phyloP scores from a whole-genome alignment of 768 basidiomycete genomes.

The Filobasidium floriforme region DNA sequence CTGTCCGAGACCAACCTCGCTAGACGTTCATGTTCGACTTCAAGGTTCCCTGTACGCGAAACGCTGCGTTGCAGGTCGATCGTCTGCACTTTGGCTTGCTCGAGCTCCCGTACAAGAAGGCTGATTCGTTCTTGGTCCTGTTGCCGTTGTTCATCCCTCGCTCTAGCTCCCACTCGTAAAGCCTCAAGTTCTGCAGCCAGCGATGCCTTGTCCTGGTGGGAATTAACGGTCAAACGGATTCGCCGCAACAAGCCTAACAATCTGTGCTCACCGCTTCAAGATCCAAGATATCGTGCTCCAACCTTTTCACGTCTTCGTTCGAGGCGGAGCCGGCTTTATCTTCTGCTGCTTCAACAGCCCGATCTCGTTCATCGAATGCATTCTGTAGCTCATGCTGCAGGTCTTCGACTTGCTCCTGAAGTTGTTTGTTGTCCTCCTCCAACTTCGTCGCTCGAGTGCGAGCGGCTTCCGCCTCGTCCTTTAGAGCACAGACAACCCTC shows the following conservation, averaged over 20 bases:
- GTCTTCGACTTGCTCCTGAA: conserved; percentile 26
- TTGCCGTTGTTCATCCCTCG: conserved; percentile 34
- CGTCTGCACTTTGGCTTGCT: conserved; percentile 29
- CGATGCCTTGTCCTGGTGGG: conserved; percentile 35
- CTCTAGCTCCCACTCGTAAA: conserved; percentile 27
- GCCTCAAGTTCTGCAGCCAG: conserved; percentile 34
- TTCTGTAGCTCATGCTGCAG: conserved; percentile 26
- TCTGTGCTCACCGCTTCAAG: conserved; percentile 1
- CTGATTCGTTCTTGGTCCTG: conserved; percentile 25
- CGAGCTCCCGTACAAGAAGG: conserved; percentile 22
- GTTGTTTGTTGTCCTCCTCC: too few species aligned
- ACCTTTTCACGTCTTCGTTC: conserved; percentile 50
- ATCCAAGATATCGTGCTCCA: conserved; percentile 14
- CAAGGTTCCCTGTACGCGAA: conserved; percentile 8
- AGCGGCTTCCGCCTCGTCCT: too few species aligned
- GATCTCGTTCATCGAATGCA: conserved; percentile 65
- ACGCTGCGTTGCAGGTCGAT: background rate
- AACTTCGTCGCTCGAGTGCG: too few species aligned
- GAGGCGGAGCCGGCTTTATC: conserved; percentile 61
- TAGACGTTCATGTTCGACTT: conserved; percentile 36
- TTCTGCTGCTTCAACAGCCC: conserved; percentile 61
- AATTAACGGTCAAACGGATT: background rate
- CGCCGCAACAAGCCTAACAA: background rate
- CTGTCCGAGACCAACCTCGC: conserved; percentile 72
- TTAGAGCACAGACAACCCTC: too few species aligned